Evolutionary conservation across 768 basidiomycete species (phyloP), one percentile per base, ranked within the genome.

Genomic region (Rhizopogon salebrosus): DNA sequence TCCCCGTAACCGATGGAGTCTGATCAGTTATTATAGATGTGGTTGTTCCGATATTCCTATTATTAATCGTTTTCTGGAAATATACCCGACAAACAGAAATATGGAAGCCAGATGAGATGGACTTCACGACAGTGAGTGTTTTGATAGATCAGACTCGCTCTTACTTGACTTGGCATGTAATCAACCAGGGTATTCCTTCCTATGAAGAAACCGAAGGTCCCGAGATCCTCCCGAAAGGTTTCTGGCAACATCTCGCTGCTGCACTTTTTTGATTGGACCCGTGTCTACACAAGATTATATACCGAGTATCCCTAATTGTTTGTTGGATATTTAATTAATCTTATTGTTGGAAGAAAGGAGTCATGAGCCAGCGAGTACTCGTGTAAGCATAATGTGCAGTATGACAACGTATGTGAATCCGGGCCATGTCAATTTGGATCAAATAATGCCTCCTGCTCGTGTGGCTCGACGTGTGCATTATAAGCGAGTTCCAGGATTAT

Each of bases 81-180:
- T 2, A 57, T 16, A 24, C 20, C 85, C n/a, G n/a, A n/a, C n/a
- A n/a, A n/a, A n/a, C n/a, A n/a, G n/a, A n/a, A n/a, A n/a, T n/a
- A n/a, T n/a, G 84, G 84, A 76, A 75, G 52, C 72, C 79, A 1
- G 52, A 72, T 22, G 82, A 87, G 61, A 88, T 86, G 84, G 85
- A 87, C 65, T 83, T 87, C 54, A 76, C 79, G 52, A 84, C 84
- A 18, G 82, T 80, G 49, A 54, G 78, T 67, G 11, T 18, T n/a
- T 26, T 26, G 26, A 18, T n/a, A 26, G 10, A 24, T 27, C 10
- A 16, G 26, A 9, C 18, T 27, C 24, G 10, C 49, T 23, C 39
- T 16, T 11, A 39, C 18, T 38, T 14, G 2, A 16, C 22, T n/a
- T 49, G 2, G 40, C 22, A 4, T 37, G 43, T 18, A 37, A 18